phyloP scores from a whole-genome alignment of 1,284 basidiomycete genomes.

The Papiliotrema laurentii region DNA sequence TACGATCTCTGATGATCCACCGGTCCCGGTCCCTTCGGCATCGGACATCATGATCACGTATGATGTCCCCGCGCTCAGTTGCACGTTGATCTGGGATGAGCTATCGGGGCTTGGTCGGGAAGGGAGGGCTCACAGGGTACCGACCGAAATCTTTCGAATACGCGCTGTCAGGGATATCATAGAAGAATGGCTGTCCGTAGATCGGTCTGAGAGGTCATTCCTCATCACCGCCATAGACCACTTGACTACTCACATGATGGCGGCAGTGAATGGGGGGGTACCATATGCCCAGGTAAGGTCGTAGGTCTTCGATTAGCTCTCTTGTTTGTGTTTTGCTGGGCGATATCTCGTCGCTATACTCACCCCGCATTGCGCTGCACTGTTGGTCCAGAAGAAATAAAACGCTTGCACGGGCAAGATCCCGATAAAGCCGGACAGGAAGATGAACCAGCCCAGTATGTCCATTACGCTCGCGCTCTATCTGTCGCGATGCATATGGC shows the following conservation, averaged over 20 bases:
- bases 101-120: constrained; percentile 1
- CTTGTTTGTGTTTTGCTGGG: too few relatives aligned
- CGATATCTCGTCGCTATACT: too few relatives aligned
- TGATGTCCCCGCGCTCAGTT: constrained; percentile 13
- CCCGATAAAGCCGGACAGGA: too few relatives aligned
- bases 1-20: constrained; percentile 52
- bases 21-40: constrained; percentile 18
- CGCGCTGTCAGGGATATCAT: constrained; percentile 23
- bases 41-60: constrained; percentile 33
- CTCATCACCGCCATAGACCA: not conserved
- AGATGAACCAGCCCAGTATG: too few relatives aligned
- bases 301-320: not conserved
- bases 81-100: constrained; percentile 16
- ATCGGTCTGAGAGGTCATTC: constrained; percentile 30
- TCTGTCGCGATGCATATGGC: too few relatives aligned
- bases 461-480: too few relatives aligned
- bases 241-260: constrained; percentile 21
- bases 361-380: constrained; percentile 23
- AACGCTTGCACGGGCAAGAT: not conserved
- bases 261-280: constrained; percentile 22
- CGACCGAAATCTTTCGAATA: constrained; percentile 8
- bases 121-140: constrained; percentile 8
- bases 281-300: constrained; percentile 25
- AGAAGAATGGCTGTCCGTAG: constrained; percentile 26
- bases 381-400: constrained; percentile 30